A percentile compares a stretch with the other conserved stretches of the same genome.
These are phyloP conservation scores for Sphaerulina populicola DNA, from an alignment of 2,329 filamentous ascomycete genomes.

Conservation along the genomic window DNA sequence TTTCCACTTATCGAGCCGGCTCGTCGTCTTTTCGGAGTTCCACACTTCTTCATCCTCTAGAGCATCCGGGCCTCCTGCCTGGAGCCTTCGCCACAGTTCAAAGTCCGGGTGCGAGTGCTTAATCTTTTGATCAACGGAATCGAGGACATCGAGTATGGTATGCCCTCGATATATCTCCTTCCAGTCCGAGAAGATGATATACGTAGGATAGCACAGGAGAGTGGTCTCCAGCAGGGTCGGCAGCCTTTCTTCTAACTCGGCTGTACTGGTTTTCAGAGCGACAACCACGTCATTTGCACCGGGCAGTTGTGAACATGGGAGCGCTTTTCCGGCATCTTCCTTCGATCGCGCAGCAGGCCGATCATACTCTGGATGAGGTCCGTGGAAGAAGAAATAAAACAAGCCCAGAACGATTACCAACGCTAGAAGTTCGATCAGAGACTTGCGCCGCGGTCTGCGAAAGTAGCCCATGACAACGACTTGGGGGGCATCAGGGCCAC, in stretches of 20 bases:
- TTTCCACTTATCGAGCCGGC: constrained; percentile 43
- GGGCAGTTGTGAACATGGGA: constrained; percentile 17
- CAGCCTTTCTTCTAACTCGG: constrained; percentile 28
- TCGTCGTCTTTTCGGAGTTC: constrained; percentile 24
- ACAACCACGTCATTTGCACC: constrained; percentile 46
- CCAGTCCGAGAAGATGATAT: constrained; percentile 35
- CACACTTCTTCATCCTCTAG: constrained; percentile 29
- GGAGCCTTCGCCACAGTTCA: constrained; percentile 25
- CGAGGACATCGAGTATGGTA: constrained; percentile 29
- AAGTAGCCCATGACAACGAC: constrained; percentile 1
- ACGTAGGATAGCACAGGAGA: constrained; percentile 30
- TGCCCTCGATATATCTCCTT: constrained; percentile 31
- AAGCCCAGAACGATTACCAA: constrained; percentile 4
- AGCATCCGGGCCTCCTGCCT: constrained; percentile 22
- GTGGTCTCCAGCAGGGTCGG: constrained; percentile 32
- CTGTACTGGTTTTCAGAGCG: constrained; percentile 37
- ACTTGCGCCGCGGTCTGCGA: constrained; percentile 8
- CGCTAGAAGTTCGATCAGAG: constrained; percentile 6
- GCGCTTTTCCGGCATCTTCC: constrained; percentile 4
- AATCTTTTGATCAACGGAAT: constrained; percentile 15
- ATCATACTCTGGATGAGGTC: constrained; percentile 8
- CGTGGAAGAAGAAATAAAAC: constrained; percentile 5
- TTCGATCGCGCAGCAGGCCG: constrained; percentile 3
- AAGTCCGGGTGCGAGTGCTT: constrained; percentile 22
- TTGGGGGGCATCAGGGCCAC: not conserved